These are phyloP conservation scores for Cyberlindnera misumaiensis DNA, from an alignment of 805 yeast genomes.

Conservation along the genomic window DNA sequence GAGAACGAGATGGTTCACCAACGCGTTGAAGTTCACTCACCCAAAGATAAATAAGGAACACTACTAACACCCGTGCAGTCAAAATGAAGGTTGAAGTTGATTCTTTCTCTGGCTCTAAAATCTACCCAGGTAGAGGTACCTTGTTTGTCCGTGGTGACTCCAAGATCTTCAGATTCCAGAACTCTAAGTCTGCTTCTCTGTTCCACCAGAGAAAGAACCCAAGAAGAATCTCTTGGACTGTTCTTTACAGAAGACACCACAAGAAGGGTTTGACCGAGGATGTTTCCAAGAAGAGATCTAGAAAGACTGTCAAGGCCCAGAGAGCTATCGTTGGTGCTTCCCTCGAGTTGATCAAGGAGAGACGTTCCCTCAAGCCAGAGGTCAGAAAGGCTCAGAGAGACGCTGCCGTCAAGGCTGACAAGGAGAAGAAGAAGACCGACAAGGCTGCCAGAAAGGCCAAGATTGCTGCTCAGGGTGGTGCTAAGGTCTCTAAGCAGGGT, in stretches of 20 bases:
- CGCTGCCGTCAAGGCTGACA: slow-evolving; percentile 74
- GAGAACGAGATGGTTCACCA: too few species aligned
- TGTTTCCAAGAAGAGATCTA: slow-evolving; percentile 92
- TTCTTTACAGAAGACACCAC: slow-evolving; percentile 99
- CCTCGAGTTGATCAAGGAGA: slow-evolving; percentile 94
- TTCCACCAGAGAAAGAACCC: slow-evolving; percentile 99
- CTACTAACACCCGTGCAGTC: slow-evolving; percentile 19
- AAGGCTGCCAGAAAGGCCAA: slow-evolving; percentile 94
- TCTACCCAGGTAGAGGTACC: slow-evolving; percentile 99
- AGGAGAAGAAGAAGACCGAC: slow-evolving; percentile 84
- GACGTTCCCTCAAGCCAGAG: slow-evolving; percentile 94
- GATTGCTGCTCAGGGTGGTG: slow-evolving; percentile 68
- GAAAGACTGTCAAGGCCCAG: slow-evolving; percentile 97
- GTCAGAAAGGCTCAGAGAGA: slow-evolving; percentile 98
- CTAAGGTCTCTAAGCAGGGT: slow-evolving; percentile 88
- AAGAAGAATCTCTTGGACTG: slow-evolving; percentile 99
- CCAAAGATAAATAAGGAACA: not conserved
- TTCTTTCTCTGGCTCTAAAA: slow-evolving; percentile 98
- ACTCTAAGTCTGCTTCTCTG: slow-evolving; percentile 94
- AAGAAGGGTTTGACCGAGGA: slow-evolving; percentile 99
- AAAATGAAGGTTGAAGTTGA: slow-evolving; percentile 99
- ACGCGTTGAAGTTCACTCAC: not conserved
- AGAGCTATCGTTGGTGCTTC: slow-evolving; percentile 99
- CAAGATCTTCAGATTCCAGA: slow-evolving; percentile 98
- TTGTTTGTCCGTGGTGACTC: slow-evolving; percentile 99